Percentiles rank a stretch among this genome's conserved stretches.
These are phyloP conservation scores for Podospora tetraspora DNA, from an alignment of 495 filamentous ascomycete species.

Conservation along the genomic window DNA sequence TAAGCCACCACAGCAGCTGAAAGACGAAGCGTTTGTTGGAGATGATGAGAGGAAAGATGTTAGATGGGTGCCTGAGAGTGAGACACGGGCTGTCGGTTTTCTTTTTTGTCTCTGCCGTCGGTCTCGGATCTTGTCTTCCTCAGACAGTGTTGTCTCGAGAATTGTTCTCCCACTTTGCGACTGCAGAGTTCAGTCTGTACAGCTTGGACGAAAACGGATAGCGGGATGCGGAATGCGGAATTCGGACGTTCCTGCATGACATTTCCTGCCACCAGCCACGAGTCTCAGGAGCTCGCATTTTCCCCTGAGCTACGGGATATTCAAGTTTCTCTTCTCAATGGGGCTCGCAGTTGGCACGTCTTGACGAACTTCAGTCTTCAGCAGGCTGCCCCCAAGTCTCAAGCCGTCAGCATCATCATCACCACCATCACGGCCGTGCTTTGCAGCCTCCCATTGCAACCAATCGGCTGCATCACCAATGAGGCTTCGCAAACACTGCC, in stretches of 20 bases:
- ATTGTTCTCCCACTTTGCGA: not conserved
- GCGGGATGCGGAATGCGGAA: not conserved
- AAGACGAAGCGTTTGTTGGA: not conserved
- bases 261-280: not conserved
- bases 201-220: not conserved
- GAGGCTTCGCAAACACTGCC: not conserved
- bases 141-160: not conserved
- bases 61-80: not conserved
- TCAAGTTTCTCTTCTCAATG: not conserved
- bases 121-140: not conserved
- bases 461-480: conserved; percentile 18
- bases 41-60: not conserved
- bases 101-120: not conserved
- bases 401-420: not conserved
- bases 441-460: conserved; percentile 1
- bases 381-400: not conserved
- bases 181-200: not conserved
- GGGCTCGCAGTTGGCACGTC: not conserved
- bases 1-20: not conserved
- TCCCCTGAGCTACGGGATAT: not conserved
- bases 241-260: conserved; percentile 13
- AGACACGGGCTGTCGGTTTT: conserved; percentile 2
- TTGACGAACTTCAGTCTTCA: not conserved
- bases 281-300: not conserved
- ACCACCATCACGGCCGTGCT: conserved; percentile 3